Evolutionary conservation across 306 rosid species (phyloP), one percentile per base, ranked within the genome.

Genomic region (Alnus rubra): DNA sequence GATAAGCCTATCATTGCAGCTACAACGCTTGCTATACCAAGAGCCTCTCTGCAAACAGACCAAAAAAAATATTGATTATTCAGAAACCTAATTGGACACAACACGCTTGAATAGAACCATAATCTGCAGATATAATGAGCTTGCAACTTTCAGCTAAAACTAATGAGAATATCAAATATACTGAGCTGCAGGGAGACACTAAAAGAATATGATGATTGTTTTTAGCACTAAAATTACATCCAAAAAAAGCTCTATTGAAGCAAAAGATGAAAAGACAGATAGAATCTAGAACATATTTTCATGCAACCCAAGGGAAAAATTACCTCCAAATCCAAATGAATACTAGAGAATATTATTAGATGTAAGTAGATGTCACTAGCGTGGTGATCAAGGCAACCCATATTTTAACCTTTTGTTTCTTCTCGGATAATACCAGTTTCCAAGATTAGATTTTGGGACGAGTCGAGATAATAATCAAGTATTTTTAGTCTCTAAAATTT

Each of bases 1-100:
- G 96, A 95, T 78, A 95, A 87, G 75, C 98, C 98, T 51, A 93
- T 86, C 99, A 95, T 95, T 54, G 98, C 99, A 74, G 99, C 87
- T 60, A 93, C 98, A 39, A 88, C 90, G 63, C 99, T 95, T 35
- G 98, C 86, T 51, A 95, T 73, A 67, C 96, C 90, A 69, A 95
- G 72, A 42, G 82, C 78, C 7, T 95, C 98, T 76, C 99, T 95
- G 94, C 87, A 83, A 48, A 64, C 18, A 69, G 52, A 77, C 74
- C 49, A n/a, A 77, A 63, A 78, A 52, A 74, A 37, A 55, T 68
- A 55, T 15, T 33, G 52, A 60, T 81, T 5, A 71, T 76, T 74
- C 19, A 69, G 76, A 76, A 76, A 56, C 81, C 54, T 76, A 76
- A 63, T 44, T 16, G 62, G 48, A 75, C 35, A 67, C 49, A 62